Percentiles rank a stretch among this genome's conserved stretches.
These are phyloP conservation scores for Phaeophleospora eucalypticola DNA, from an alignment of 2,329 filamentous ascomycete species.

Conservation along the genomic window DNA sequence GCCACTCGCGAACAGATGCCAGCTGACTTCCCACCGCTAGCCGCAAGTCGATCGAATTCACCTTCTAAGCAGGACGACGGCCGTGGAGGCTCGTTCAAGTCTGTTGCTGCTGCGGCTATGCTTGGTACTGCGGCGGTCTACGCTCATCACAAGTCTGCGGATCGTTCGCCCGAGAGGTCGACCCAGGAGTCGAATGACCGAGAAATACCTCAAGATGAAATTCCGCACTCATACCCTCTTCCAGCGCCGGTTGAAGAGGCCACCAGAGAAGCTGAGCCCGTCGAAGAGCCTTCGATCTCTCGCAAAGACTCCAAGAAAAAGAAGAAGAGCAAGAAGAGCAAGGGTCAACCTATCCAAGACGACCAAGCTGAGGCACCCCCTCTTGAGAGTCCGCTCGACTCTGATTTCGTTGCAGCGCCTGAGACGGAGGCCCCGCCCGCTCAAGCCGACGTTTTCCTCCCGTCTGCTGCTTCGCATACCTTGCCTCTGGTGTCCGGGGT, in stretches of 20 bases:
- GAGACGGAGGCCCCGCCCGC: too few species aligned
- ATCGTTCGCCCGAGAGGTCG: slow-evolving; percentile 15
- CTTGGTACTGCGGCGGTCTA: slow-evolving; percentile 27
- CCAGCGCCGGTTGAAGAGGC: slow-evolving; percentile 11
- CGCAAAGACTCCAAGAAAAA: slow-evolving; percentile 20
- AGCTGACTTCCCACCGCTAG: slow-evolving; percentile 3
- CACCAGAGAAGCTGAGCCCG: not conserved
- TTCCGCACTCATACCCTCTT: slow-evolving; percentile 8
- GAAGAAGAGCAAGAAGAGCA: slow-evolving; percentile 27
- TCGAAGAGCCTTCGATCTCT: slow-evolving; percentile 3
- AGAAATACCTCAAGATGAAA: not conserved
- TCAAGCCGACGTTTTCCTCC: slow-evolving; percentile 1
- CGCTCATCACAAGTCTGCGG: slow-evolving; percentile 14
- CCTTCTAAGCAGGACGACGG: slow-evolving; percentile 5
- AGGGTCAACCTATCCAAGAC: slow-evolving; percentile 13
- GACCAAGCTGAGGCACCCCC: slow-evolving; percentile 1
- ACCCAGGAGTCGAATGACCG: not conserved
- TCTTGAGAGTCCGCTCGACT: not conserved
- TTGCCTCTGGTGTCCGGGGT: slow-evolving; percentile 2
- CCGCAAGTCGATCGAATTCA: slow-evolving; percentile 13
- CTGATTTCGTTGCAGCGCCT: too few species aligned
- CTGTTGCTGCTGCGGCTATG: slow-evolving; percentile 26
- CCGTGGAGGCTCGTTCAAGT: slow-evolving; percentile 12
- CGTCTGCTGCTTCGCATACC: slow-evolving; percentile 20
- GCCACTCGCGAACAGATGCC: not conserved